A percentile compares a stretch with the other conserved stretches of the same genome.
phyloP scores from a whole-genome alignment of 768 basidiomycete genomes.

The Phaeolepiota aurea region DNA sequence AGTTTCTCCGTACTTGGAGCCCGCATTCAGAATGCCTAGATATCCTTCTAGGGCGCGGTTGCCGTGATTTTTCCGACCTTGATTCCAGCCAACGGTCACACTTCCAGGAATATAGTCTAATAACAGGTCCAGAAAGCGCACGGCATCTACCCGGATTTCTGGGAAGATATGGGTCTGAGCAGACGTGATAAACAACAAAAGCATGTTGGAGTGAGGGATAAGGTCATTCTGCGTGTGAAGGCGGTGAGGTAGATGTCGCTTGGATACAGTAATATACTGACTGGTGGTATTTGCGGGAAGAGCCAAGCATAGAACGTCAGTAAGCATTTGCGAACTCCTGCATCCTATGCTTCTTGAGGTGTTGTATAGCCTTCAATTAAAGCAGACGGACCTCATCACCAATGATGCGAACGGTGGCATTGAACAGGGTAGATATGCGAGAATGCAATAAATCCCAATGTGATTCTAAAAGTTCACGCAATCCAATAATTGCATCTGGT shows the following conservation, averaged over 20 bases:
- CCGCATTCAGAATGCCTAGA: conserved; percentile 67
- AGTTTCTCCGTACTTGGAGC: conserved; percentile 47
- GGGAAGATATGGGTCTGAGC: conserved; percentile 94
- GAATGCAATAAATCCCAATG: conserved; percentile 48
- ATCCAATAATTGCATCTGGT: conserved; percentile 64
- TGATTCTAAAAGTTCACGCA: conserved; percentile 62
- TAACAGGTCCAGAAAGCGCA: conserved; percentile 70
- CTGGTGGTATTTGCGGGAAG: conserved; percentile 52
- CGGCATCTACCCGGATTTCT: conserved; percentile 86
- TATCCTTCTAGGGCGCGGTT: conserved; percentile 70
- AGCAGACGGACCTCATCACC: conserved; percentile 62
- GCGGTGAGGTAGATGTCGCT: background rate
- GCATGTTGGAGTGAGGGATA: conserved; percentile 60
- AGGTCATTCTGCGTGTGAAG: conserved; percentile 49
- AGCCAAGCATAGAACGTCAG: conserved; percentile 68
- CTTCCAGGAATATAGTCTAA: conserved; percentile 61
- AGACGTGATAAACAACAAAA: conserved; percentile 83
- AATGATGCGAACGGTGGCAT: conserved; percentile 60
- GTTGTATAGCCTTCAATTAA: conserved; percentile 5
- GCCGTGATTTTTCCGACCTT: conserved; percentile 42
- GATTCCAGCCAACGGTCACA: conserved; percentile 64
- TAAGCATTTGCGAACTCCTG: conserved; percentile 66
- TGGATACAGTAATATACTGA: conserved; percentile 17
- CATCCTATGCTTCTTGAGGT: conserved; percentile 45
- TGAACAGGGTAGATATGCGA: conserved; percentile 47